Conservation (phyloP, 225 moss, liverwort and hornwort species). For the Bryum argenteum region DNA sequence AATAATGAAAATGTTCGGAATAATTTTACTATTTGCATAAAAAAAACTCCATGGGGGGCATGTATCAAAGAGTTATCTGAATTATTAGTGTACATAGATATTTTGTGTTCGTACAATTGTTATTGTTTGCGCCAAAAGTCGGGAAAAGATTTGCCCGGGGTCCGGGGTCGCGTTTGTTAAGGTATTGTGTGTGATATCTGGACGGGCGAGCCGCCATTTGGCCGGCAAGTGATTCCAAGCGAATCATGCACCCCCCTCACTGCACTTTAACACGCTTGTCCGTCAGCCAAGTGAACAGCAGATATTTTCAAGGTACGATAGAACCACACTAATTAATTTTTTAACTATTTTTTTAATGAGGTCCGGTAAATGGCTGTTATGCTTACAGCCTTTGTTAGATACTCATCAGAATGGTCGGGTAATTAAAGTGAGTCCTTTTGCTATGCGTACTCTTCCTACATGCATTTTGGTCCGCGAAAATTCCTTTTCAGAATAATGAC, state of each 20-base stretch:
- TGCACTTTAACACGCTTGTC: background rate
- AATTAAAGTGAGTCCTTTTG: no score
- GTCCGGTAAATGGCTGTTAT: no score
- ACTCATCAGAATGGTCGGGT: no score
- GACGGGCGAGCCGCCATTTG: constrained; percentile 25
- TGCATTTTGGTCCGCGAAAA: no score
- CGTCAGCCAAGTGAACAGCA: constrained; percentile 5
- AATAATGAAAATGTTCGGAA: background rate
- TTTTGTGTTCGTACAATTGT: background rate
- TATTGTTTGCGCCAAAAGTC: constrained; percentile 6
- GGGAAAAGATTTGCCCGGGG: background rate
- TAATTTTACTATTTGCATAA: no score
- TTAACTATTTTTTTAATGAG: no score
- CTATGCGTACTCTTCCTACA: no score
- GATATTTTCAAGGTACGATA: background rate
- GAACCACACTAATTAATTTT: background rate
- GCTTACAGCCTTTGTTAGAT: no score
- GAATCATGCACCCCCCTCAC: background rate
- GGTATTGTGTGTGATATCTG: no score
- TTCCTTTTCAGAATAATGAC: no score
- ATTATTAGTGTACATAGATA: background rate
- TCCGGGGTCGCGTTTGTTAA: background rate
- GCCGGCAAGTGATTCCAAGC: constrained; percentile 38
- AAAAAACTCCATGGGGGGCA: background rate
- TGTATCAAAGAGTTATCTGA: background rate